Conservation (phyloP, 108 stramenopile genomes). For the Mayamaea pseudoterrestris region DNA sequence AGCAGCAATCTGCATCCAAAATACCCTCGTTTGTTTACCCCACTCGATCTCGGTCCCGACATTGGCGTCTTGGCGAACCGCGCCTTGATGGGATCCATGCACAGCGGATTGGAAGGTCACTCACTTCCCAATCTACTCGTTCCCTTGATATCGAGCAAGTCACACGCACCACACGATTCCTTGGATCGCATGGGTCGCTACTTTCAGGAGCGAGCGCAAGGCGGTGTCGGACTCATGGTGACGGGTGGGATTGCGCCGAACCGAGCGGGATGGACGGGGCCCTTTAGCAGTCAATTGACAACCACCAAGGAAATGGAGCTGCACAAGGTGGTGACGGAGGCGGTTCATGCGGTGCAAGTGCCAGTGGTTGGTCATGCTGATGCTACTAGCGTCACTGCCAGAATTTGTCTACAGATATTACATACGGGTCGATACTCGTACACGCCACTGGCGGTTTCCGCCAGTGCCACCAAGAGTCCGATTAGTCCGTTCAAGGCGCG, state of each 20-base stretch:
- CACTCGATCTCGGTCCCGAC: slow-evolving; percentile 49
- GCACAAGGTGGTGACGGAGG: slow-evolving; percentile 83
- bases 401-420: slow-evolving; percentile 85
- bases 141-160: slow-evolving; percentile 16
- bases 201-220: slow-evolving; percentile 83
- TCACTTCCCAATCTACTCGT: slow-evolving; percentile 46
- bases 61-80: slow-evolving; percentile 77
- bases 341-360: slow-evolving; percentile 73
- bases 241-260: slow-evolving; percentile 98
- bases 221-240: slow-evolving; percentile 92
- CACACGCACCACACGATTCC: slow-evolving; percentile 24
- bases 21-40: slow-evolving; percentile 56
- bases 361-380: slow-evolving; percentile 25
- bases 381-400: slow-evolving; percentile 21
- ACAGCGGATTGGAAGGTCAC: slow-evolving; percentile 88
- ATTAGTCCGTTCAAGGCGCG: slow-evolving; percentile 76
- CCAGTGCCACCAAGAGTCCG: slow-evolving; percentile 79
- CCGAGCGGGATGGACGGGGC: slow-evolving; percentile 81
- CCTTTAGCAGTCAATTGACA: slow-evolving; percentile 85
- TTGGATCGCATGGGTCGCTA: slow-evolving; percentile 88
- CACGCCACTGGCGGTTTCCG: slow-evolving; percentile 87
- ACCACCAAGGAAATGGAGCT: slow-evolving; percentile 63
- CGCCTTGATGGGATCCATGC: slow-evolving; percentile 94
- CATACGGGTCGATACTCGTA: slow-evolving; percentile 94
- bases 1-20: too few species aligned